These are phyloP conservation scores for Pulicaria dysenterica DNA, from an alignment of 129 eudicot species.

Conservation along the genomic window DNA sequence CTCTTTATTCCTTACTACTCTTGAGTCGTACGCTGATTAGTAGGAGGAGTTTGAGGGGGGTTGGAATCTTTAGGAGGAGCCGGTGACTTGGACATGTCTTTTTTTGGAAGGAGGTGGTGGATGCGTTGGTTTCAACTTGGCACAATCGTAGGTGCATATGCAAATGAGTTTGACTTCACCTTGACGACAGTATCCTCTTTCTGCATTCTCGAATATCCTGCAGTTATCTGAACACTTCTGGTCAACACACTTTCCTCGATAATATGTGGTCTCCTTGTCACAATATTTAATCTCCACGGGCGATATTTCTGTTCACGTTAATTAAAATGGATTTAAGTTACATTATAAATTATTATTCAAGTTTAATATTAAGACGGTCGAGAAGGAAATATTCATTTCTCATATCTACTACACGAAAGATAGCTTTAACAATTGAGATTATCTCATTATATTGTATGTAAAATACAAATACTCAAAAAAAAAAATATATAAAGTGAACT, in stretches of 20 bases:
- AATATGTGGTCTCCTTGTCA: conserved; percentile 16
- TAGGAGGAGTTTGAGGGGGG: neutral
- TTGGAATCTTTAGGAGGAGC: neutral
- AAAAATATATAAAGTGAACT: no score
- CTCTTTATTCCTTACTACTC: no score
- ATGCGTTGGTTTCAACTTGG: neutral
- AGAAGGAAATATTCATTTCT: no score
- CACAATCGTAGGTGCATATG: conserved; percentile 27
- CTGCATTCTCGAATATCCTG: conserved; percentile 13
- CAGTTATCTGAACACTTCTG: conserved; percentile 1
- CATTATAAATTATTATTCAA: no score
- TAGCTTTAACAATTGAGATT: no score
- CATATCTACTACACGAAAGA: no score
- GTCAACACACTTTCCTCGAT: conserved; percentile 24
- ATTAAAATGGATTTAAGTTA: no score
- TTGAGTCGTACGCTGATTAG: no score
- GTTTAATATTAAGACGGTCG: no score
- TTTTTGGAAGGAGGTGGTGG: conserved; percentile 15
- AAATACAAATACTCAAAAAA: no score
- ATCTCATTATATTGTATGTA: no score
- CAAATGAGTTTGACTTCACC: conserved; percentile 22
- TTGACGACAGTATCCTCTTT: conserved; percentile 19
- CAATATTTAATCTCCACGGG: neutral
- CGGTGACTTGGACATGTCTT: neutral
- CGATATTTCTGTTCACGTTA: neutral